Conservation (phyloP, 2,329 filamentous ascomycete species). For the Graphilbum ipis-grandicollis region DNA sequence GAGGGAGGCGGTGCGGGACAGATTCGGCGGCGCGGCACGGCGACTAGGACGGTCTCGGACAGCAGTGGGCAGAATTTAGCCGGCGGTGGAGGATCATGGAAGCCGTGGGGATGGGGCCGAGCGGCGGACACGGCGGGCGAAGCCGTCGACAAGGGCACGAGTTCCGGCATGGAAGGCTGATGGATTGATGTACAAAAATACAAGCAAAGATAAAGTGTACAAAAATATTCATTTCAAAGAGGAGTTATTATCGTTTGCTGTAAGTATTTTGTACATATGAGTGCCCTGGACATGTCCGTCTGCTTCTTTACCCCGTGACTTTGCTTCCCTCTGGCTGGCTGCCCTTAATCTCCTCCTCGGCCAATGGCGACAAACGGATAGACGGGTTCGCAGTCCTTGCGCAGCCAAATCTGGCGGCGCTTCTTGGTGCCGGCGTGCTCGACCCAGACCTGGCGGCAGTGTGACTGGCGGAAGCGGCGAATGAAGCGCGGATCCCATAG, state of each 20-base stretch:
- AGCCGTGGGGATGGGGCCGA: slow-evolving; percentile 28
- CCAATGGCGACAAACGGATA: slow-evolving; percentile 49
- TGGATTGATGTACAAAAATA: not conserved
- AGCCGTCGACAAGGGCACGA: slow-evolving; percentile 8
- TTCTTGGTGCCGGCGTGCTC: slow-evolving; percentile 80
- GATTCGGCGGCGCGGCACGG: slow-evolving; percentile 10
- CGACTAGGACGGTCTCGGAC: slow-evolving; percentile 9
- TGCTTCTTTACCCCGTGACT: not conserved
- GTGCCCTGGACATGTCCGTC: too few species aligned
- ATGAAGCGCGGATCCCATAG: slow-evolving; percentile 94
- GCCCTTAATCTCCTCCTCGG: too few species aligned
- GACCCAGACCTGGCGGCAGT: slow-evolving; percentile 70
- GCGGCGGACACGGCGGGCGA: too few species aligned
- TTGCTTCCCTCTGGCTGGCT: not conserved
- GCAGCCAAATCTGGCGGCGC: slow-evolving; percentile 71
- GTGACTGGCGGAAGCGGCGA: slow-evolving; percentile 57
- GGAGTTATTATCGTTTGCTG: too few species aligned
- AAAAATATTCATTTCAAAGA: too few species aligned
- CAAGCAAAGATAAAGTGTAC: too few species aligned
- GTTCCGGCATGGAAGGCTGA: slow-evolving; percentile 21
- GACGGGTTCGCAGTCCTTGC: slow-evolving; percentile 61
- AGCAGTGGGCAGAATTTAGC: too few species aligned
- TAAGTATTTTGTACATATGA: too few species aligned
- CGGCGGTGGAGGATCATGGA: slow-evolving; percentile 25
- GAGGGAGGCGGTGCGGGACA: slow-evolving; percentile 9